Conservation (phyloP, 2,329 filamentous ascomycete genomes). For the Fusarium floridanum region DNA sequence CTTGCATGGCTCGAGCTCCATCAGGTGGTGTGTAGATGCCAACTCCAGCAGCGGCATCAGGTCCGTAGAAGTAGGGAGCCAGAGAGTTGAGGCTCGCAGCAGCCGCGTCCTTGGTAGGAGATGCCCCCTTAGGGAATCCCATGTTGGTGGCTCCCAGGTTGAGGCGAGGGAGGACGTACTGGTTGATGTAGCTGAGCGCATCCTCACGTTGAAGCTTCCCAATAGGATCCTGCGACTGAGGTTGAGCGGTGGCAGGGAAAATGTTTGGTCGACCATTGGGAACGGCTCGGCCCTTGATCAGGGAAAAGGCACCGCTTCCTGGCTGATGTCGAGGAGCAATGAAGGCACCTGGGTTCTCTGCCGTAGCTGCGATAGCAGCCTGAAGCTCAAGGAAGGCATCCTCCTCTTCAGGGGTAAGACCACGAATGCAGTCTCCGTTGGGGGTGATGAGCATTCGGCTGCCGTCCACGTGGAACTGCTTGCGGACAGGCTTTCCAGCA, state of each 20-base stretch:
- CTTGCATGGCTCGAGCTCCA: conserved; percentile 51
- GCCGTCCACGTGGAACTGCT: conserved; percentile 69
- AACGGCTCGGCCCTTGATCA: conserved; percentile 74
- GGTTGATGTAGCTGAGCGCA: conserved; percentile 76
- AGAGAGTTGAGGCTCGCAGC: conserved; percentile 66
- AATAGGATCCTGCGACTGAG: conserved; percentile 68
- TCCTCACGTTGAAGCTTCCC: conserved; percentile 76
- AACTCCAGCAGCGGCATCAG: conserved; percentile 59
- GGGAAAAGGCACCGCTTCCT: conserved; percentile 67
- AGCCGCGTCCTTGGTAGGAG: conserved; percentile 59
- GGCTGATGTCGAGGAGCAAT: conserved; percentile 67
- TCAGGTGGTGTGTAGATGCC: conserved; percentile 58
- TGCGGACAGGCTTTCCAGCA: conserved; percentile 70
- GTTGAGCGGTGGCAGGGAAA: conserved; percentile 65
- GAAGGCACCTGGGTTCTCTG: conserved; percentile 68
- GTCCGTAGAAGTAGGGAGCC: conserved; percentile 68
- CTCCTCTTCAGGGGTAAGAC: conserved; percentile 77
- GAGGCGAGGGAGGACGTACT: conserved; percentile 73
- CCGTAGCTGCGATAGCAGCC: conserved; percentile 63
- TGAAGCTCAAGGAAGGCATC: conserved; percentile 78
- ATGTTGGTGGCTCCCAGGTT: conserved; percentile 65
- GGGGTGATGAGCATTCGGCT: conserved; percentile 80
- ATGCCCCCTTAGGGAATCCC: conserved; percentile 54
- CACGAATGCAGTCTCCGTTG: conserved; percentile 81
- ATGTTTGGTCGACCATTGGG: conserved; percentile 73